A percentile compares a stretch with the other conserved stretches of the same genome.
Conservation (phyloP, 139 green algal species). For the Chlorella sp. region DNA sequence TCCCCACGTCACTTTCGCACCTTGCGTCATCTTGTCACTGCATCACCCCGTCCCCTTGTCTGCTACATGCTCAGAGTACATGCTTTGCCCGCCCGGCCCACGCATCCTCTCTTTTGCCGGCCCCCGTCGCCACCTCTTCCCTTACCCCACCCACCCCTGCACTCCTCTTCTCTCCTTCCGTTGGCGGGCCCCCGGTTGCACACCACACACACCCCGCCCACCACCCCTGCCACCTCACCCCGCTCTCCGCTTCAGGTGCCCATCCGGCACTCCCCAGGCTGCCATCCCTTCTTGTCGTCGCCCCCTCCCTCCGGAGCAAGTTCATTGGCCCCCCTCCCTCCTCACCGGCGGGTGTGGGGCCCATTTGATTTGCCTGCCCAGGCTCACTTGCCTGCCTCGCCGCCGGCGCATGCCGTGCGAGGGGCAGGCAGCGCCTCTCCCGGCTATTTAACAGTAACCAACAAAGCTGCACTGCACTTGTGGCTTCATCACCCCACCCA, state of each 20-base stretch:
- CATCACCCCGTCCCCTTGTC: background rate
- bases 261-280: background rate
- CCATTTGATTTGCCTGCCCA: no score
- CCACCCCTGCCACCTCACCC: background rate
- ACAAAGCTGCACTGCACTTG: no score
- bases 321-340: background rate
- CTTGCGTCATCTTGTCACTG: background rate
- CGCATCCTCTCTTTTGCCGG: background rate
- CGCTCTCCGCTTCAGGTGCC: background rate
- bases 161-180: no score
- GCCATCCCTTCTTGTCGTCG: background rate
- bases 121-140: no score
- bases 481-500: no score
- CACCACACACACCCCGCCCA: background rate
- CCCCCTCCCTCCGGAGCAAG: background rate
- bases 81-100: background rate
- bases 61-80: background rate
- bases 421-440: background rate
- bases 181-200: background rate
- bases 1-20: no score
- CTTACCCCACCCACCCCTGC: no score
- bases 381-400: background rate
- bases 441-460: background rate
- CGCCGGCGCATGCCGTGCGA: no score
- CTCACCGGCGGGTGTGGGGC: no score